A percentile compares a stretch with the other conserved stretches of the same genome.
Evolutionary conservation across 2,329 filamentous ascomycete species (phyloP).

Genomic region (Colletotrichum musicola): DNA sequence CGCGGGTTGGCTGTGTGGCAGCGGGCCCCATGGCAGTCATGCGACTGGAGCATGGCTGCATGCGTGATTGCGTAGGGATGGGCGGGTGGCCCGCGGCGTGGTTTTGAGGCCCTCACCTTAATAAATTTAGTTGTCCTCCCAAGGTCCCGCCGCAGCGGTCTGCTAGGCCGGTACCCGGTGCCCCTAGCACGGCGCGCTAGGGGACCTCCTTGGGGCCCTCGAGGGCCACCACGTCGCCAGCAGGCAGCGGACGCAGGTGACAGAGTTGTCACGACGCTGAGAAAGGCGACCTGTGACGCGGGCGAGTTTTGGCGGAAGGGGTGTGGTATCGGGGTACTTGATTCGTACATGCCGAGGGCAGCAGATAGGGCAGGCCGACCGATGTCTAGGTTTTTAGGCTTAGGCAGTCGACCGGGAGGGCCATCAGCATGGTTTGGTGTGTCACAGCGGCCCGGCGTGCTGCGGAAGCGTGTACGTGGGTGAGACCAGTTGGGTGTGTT

Average conservation of each 20-base stretch:
- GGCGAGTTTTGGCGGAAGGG: slow-evolving; percentile 24
- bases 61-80: slow-evolving; percentile 33
- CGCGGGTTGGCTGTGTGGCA: slow-evolving; percentile 19
- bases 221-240: neutral
- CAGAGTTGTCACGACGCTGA: slow-evolving; percentile 20
- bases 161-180: slow-evolving; percentile 1
- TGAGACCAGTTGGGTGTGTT: neutral
- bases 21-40: slow-evolving; percentile 33
- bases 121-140: no score
- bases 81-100: slow-evolving; percentile 7
- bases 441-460: neutral
- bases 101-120: slow-evolving; percentile 30
- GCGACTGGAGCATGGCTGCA: slow-evolving; percentile 13
- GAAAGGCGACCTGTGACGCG: slow-evolving; percentile 26
- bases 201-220: neutral
- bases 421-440: neutral
- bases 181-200: slow-evolving; percentile 11
- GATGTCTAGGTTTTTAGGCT: slow-evolving; percentile 6
- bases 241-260: slow-evolving; percentile 31
- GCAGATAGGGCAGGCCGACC: slow-evolving; percentile 17
- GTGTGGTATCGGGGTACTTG: slow-evolving; percentile 34
- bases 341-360: slow-evolving; percentile 12
- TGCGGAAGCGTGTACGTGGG: neutral
- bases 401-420: no score
- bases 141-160: slow-evolving; percentile 23